Conservation (phyloP, 768 basidiomycete genomes). For the Russula griseocarnosa region DNA sequence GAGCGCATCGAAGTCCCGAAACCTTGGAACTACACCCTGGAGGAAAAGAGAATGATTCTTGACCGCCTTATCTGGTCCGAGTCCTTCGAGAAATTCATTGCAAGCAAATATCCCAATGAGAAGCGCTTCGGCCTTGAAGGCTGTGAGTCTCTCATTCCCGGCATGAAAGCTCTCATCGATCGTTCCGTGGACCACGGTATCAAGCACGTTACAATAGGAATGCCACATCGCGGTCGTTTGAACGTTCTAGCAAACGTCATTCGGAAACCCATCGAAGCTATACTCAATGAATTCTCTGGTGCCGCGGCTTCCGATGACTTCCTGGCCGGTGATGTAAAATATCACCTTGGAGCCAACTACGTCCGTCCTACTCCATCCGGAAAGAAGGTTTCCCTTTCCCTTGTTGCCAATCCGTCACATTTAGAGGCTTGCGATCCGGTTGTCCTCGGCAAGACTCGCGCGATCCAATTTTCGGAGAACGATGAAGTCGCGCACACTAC, state of each 20-base stretch:
- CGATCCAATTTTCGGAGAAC: slow-evolving; percentile 89
- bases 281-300: slow-evolving; percentile 94
- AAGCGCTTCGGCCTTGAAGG: slow-evolving; percentile 99
- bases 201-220: slow-evolving; percentile 95
- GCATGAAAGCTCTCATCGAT: slow-evolving; percentile 99
- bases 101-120: slow-evolving; percentile 98
- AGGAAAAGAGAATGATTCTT: slow-evolving; percentile 98
- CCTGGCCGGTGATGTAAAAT: slow-evolving; percentile 97
- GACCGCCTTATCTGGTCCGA: slow-evolving; percentile 99
- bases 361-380: slow-evolving; percentile 96
- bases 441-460: slow-evolving; percentile 98
- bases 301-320: slow-evolving; percentile 61
- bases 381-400: slow-evolving; percentile 94
- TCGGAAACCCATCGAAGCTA: slow-evolving; percentile 96
- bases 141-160: slow-evolving; percentile 94
- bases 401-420: slow-evolving; percentile 98
- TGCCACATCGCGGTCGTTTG: slow-evolving; percentile 98
- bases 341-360: slow-evolving; percentile 98
- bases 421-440: slow-evolving; percentile 96
- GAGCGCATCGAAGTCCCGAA: slow-evolving; percentile 92
- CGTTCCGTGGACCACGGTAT: slow-evolving; percentile 95
- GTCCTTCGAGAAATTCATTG: slow-evolving; percentile 97
- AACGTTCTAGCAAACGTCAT: slow-evolving; percentile 99
- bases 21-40: slow-evolving; percentile 96
- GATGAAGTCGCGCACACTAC: slow-evolving; percentile 76